Percentiles rank a stretch among this genome's conserved stretches.
Evolutionary conservation across 768 basidiomycete species (phyloP).

Genomic region (Gautieria morchelliformis): DNA sequence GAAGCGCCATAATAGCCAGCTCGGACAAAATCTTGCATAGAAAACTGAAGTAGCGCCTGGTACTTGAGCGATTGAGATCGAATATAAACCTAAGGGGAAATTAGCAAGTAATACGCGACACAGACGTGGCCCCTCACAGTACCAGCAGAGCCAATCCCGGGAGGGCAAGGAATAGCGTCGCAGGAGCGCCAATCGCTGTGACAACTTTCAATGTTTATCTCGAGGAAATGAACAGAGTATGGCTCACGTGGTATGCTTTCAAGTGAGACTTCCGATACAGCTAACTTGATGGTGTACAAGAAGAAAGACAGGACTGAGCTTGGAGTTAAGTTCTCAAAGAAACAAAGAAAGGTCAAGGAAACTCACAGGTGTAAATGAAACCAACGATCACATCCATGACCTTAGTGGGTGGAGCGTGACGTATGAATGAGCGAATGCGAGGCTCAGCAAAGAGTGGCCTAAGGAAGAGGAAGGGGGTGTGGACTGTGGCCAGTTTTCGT

Average conservation of each 20-base stretch:
- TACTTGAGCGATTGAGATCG: not conserved
- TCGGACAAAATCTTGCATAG: conserved; percentile 7
- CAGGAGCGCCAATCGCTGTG: not conserved
- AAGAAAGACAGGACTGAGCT: not conserved
- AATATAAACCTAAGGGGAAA: not conserved
- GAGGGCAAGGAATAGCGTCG: not conserved
- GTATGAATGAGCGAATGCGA: not conserved
- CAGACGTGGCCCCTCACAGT: not conserved
- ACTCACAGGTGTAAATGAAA: not conserved
- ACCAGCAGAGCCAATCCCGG: not conserved
- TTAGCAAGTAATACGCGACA: not conserved
- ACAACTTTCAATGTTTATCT: not conserved
- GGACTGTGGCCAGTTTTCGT: too few relatives aligned
- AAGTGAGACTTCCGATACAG: not conserved
- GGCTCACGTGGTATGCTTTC: not conserved
- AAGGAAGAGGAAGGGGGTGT: too few relatives aligned
- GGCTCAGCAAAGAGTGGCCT: too few relatives aligned
- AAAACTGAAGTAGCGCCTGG: not conserved
- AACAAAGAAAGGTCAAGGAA: not conserved
- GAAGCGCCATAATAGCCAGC: not conserved
- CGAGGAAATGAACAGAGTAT: not conserved
- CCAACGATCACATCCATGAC: conserved; percentile 1
- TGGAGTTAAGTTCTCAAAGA: not conserved
- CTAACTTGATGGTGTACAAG: not conserved
- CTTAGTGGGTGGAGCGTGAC: not conserved